phyloP scores from a whole-genome alignment of 1,284 basidiomycete species.

The Dichomitus squalens region DNA sequence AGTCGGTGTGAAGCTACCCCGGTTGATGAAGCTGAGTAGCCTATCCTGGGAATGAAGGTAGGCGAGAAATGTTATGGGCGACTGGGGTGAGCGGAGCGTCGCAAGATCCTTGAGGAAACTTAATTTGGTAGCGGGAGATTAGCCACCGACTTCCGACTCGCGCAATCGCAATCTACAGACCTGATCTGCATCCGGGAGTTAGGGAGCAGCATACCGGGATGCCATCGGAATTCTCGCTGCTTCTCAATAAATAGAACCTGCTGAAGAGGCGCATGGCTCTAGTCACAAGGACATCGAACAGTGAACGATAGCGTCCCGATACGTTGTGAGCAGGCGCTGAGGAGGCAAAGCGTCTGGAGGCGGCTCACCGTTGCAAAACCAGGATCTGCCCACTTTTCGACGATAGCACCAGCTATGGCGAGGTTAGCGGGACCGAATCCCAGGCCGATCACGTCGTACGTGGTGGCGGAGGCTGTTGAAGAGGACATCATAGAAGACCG shows the following conservation, averaged over 20 bases:
- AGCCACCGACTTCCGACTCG: conserved; percentile 5
- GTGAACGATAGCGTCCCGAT: not conserved
- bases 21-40: conserved; percentile 47
- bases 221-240: conserved; percentile 53
- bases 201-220: conserved; percentile 61
- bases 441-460: conserved; percentile 55
- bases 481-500: conserved; percentile 10
- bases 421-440: conserved; percentile 64
- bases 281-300: conserved; percentile 1
- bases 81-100: conserved; percentile 56
- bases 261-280: conserved; percentile 26
- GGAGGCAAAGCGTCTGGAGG: not conserved
- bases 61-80: conserved; percentile 57
- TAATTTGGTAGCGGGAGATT: conserved; percentile 8
- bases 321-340: conserved; percentile 8
- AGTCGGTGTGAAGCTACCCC: conserved; percentile 38
- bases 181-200: conserved; percentile 63
- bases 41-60: conserved; percentile 57
- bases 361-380: conserved; percentile 12
- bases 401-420: conserved; percentile 56
- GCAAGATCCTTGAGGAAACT: conserved; percentile 65
- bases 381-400: conserved; percentile 37
- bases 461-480: conserved; percentile 14
- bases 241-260: conserved; percentile 55
- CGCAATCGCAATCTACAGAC: conserved; percentile 28